Evolutionary conservation across 495 filamentous ascomycete genomes (phyloP), one percentile per base, ranked within the genome.

Genomic region (Immersiella caudata): DNA sequence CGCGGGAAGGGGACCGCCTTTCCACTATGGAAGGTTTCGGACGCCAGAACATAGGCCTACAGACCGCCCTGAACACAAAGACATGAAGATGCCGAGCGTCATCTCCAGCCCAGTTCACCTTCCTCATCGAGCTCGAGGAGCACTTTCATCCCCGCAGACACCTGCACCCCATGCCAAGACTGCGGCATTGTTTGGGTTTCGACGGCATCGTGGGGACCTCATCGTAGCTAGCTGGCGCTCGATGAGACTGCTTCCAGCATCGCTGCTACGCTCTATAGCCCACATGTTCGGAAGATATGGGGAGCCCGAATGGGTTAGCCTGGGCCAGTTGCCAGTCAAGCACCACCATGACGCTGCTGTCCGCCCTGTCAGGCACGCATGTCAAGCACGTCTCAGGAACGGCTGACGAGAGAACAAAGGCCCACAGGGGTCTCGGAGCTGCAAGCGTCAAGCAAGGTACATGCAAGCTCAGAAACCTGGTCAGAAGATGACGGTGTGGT

Each of bases 1-100:
- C 61, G 67, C 76, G 74, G 76, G 61, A 74, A 21, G 57, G 56
- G 73, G 73, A 73, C 76, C 74, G 76, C 59, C 58, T 76, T 76
- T 76, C 74, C 76, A 78, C 46, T 67, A 66, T 24, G 26, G 40
- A 46, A 46, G 5, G 29, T 46, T 25, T 55, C 58, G 46, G 54
- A 46, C 54, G 21, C 27, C 21, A 58, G 26, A 49, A 56, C 21
- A 16, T 59, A 54, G 11, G n/a, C 58, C 36, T 49, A 61, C 60
- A 25, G 64, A 50, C 33, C 46, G 49, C 29, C 66, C 64, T 21
- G 49, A 46, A 60, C 40, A 56, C 9, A n/a, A 55, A 64, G 12
- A 67, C 26, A 66, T 65, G 67, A 69, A 62, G 33, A 64, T 65
- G 71, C 70, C 65, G 68, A 46, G 40, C 56, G 21, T 66, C 49